phyloP scores from a whole-genome alignment of 2,329 filamentous ascomycete genomes.

The Beauveria bassiana region DNA sequence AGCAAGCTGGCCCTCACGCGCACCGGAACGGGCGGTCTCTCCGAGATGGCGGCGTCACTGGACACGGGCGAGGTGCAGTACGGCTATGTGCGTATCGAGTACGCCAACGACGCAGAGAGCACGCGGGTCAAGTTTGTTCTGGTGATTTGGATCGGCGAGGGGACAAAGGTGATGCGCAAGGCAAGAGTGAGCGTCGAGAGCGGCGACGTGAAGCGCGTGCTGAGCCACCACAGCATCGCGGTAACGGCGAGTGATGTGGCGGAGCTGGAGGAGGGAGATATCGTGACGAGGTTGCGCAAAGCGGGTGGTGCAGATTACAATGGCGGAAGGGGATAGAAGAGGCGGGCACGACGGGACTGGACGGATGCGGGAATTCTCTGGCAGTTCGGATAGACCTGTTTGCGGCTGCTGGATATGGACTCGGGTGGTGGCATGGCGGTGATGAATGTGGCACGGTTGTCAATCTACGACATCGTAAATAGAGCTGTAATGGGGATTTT shows the following conservation, averaged over 20 bases:
- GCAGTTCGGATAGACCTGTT: no score
- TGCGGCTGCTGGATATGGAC: neutral
- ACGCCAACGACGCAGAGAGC: constrained; percentile 64
- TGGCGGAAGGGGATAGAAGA: constrained; percentile 46
- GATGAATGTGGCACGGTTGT: neutral
- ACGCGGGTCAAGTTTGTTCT: constrained; percentile 61
- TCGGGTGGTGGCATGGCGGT: neutral
- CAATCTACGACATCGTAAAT: neutral
- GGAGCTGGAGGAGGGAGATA: constrained; percentile 54
- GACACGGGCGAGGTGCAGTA: constrained; percentile 57
- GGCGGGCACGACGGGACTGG: neutral
- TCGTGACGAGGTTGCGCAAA: constrained; percentile 54
- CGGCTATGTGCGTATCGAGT: constrained; percentile 58
- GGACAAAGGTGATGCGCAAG: constrained; percentile 61
- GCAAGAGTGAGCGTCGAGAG: constrained; percentile 61
- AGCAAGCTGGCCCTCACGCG: constrained; percentile 47
- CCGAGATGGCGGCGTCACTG: constrained; percentile 48
- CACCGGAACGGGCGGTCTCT: constrained; percentile 53
- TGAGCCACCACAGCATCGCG: constrained; percentile 58
- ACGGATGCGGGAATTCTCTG: no score
- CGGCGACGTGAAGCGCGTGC: constrained; percentile 54
- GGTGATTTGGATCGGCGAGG: constrained; percentile 60
- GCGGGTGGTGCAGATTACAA: constrained; percentile 67
- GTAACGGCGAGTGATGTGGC: constrained; percentile 52
- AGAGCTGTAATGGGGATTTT: neutral